Percentiles rank a stretch among this genome's conserved stretches.
phyloP scores from a whole-genome alignment of 768 basidiomycete species.

The Neoboletus subvelutipes region DNA sequence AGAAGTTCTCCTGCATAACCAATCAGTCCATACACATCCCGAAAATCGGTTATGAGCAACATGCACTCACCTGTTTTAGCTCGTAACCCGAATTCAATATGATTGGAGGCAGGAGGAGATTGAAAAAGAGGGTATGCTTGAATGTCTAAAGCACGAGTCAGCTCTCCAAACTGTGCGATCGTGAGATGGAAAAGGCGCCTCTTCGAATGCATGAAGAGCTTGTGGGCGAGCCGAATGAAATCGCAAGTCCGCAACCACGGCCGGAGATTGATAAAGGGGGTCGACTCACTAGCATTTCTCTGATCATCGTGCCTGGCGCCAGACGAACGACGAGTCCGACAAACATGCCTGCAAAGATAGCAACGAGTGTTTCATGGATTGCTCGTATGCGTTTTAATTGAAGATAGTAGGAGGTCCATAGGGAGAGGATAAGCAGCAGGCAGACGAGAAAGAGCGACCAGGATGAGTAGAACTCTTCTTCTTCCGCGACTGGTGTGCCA shows the following conservation, averaged over 20 bases:
- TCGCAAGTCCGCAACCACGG: neutral
- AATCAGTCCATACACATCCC: neutral
- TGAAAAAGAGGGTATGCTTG: conserved; percentile 97
- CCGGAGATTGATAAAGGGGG: neutral
- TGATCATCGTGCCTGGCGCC: conserved; percentile 89
- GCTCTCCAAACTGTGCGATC: neutral
- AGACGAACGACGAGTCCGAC: conserved; percentile 90
- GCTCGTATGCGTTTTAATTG: conserved; percentile 96
- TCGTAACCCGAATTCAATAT: conserved; percentile 98
- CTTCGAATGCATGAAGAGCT: neutral
- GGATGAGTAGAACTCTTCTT: conserved; percentile 88
- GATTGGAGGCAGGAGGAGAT: conserved; percentile 95
- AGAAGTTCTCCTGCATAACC: conserved; percentile 84
- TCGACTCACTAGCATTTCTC: conserved; percentile 93
- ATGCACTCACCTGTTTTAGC: conserved; percentile 77
- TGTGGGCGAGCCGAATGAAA: neutral
- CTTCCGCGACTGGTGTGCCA: conserved; percentile 50
- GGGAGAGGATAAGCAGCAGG: conserved; percentile 87
- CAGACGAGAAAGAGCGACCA: conserved; percentile 95
- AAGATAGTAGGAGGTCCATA: conserved; percentile 96
- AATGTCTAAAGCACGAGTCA: conserved; percentile 64
- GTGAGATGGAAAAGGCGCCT: neutral
- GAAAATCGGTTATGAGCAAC: neutral
- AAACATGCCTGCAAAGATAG: conserved; percentile 94
- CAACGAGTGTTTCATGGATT: conserved; percentile 93